Evolutionary conservation across 257 asterid genomes (phyloP), one percentile per base, ranked within the genome.

Genomic region (Oldenlandia corymbosa): DNA sequence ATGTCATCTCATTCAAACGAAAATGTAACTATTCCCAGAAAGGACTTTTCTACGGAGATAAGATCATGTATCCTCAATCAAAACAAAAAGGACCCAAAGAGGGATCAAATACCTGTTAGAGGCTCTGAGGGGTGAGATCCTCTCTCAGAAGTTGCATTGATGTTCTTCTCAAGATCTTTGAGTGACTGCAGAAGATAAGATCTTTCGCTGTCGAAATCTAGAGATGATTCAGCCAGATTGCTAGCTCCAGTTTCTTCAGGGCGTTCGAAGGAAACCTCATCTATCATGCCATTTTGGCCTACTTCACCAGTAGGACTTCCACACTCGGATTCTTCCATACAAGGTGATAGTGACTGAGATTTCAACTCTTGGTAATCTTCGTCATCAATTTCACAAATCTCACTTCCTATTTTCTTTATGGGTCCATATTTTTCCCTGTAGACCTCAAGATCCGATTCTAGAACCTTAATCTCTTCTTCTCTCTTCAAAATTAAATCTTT

Each of bases 351-450:
- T 21, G 84, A 79, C 71, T 83, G 92, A 57, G 88, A 82, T 67
- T 71, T 87, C 56, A 79, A 41, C 27, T 67, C 86, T 23, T 80
- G 91, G 67, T 81, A 87, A 72, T 90, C 88, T 36, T 83, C 97
- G 64, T 64, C 78, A 71, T 83, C 95, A 42, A 82, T 69, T 67
- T 91, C 95, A 68, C 90, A 87, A 20, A 76, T 69, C 72, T 85
- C 97, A 36, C 94, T 79, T 2, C 90, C 85, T 34, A 77, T 72
- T 64, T 67, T 72, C 70, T 66, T 73, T 30, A 90, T 63, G 0
- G 59, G 63, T 60, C 96, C 95, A 18, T 76, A 84, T 66, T 79
- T 84, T 10, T 74, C 84, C 60, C 86, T 58, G 24, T 88, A 90
- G 7, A 65, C 49, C 45, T 84, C 89, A 14, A 87, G 85, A 34